Conservation (phyloP, 108 stramenopile genomes). For the Fistulifera pelliculosa region DNA sequence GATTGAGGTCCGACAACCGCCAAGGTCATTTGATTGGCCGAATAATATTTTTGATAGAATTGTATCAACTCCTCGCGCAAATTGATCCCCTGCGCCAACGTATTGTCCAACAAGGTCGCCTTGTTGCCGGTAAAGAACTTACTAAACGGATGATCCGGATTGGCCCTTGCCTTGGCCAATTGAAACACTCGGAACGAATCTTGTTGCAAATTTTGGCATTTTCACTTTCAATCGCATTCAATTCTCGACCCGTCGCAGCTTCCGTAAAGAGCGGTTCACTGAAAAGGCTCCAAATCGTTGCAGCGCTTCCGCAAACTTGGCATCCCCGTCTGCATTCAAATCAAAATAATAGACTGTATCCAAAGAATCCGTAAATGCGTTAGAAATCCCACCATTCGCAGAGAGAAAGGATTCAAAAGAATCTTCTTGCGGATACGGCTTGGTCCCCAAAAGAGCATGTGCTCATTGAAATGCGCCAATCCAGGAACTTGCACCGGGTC, state of each 20-base stretch:
- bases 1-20: constrained; percentile 82
- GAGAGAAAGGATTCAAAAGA: constrained; percentile 68
- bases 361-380: constrained; percentile 87
- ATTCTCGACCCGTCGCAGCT: constrained; percentile 72
- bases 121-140: constrained; percentile 95
- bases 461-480: constrained; percentile 83
- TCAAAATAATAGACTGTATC: constrained; percentile 93
- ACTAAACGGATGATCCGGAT: constrained; percentile 76
- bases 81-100: constrained; percentile 55
- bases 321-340: constrained; percentile 51
- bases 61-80: constrained; percentile 79
- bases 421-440: constrained; percentile 17
- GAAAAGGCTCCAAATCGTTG: constrained; percentile 89
- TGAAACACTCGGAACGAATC: constrained; percentile 85
- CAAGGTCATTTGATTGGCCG: constrained; percentile 88
- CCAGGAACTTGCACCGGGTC: constrained; percentile 85
- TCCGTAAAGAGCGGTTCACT: constrained; percentile 81
- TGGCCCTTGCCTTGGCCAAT: constrained; percentile 78
- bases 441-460: constrained; percentile 25
- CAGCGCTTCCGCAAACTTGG: constrained; percentile 63
- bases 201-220: constrained; percentile 89
- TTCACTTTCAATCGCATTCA: constrained; percentile 93
- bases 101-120: constrained; percentile 61
- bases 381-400: constrained; percentile 70
- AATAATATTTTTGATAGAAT: constrained; percentile 85